phyloP scores from a whole-genome alignment of 331 rosid genomes.

The Phaseolus coccineus region DNA sequence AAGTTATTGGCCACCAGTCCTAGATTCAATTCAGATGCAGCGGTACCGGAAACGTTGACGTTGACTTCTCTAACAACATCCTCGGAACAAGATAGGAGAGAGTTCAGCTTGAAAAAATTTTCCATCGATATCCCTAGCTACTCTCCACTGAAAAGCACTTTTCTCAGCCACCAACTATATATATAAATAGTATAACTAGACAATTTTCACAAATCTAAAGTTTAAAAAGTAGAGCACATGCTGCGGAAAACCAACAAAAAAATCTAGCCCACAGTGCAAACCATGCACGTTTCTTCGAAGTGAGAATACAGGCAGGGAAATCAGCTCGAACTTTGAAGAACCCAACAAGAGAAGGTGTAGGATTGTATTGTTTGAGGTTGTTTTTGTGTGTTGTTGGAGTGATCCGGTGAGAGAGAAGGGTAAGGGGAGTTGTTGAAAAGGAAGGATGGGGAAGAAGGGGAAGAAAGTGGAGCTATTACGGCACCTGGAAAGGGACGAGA shows the following conservation, averaged over 20 bases:
- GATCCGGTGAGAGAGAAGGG: background rate
- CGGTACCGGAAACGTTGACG: slow-evolving; percentile 27
- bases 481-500: slow-evolving; percentile 46
- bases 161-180: background rate
- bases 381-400: background rate
- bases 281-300: background rate
- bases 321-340: background rate
- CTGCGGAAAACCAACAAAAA: background rate
- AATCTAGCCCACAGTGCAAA: background rate
- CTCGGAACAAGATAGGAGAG: slow-evolving; percentile 34
- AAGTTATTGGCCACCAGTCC: slow-evolving; percentile 41
- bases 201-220: background rate
- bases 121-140: slow-evolving; percentile 48
- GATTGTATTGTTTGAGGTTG: background rate
- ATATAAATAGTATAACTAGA: background rate
- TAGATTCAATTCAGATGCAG: slow-evolving; percentile 46
- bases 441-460: background rate
- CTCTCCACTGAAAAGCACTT: background rate
- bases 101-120: slow-evolving; percentile 47
- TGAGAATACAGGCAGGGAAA: too few relatives aligned
- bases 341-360: background rate
- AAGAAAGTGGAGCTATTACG: background rate
- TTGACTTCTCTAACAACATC: slow-evolving; percentile 44
- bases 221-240: background rate
- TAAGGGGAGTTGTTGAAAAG: background rate